Percentiles rank a stretch among this genome's conserved stretches.
Evolutionary conservation across 345 rosid species (phyloP).

Genomic region (Linum usitatissimum): DNA sequence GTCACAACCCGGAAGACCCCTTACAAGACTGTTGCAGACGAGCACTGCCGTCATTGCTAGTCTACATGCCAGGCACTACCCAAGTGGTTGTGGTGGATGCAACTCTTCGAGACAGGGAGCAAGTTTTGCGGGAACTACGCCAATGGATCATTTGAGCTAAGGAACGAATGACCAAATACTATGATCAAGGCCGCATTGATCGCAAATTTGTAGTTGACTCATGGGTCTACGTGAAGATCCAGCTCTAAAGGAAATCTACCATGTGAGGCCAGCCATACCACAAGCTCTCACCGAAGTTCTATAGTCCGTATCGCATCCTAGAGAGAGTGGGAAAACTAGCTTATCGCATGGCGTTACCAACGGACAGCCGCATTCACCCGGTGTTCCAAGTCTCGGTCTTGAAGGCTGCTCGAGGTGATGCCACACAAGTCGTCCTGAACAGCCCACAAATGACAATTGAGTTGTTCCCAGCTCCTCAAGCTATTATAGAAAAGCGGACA

Average conservation of each 20-base stretch:
- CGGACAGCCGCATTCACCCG: not conserved
- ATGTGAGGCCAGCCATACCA: not conserved
- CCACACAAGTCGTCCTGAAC: too few relatives aligned
- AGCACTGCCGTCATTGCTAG: not conserved
- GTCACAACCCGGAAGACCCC: not conserved
- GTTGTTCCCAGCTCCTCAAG: too few relatives aligned
- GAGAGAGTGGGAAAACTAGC: not conserved
- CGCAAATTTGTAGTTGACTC: not conserved
- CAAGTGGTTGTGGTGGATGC: not conserved
- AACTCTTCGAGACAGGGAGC: not conserved
- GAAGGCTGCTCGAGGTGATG: too few relatives aligned
- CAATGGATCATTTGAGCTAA: not conserved
- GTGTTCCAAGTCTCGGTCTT: too few relatives aligned
- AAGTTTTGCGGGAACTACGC: not conserved
- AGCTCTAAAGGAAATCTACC: not conserved
- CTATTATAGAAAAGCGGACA: too few relatives aligned
- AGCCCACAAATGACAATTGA: too few relatives aligned
- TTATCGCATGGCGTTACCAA: not conserved
- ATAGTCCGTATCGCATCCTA: not conserved
- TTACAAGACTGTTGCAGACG: not conserved
- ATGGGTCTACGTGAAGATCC: not conserved
- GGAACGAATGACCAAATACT: not conserved
- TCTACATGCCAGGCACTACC: not conserved
- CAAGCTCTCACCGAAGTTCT: not conserved
- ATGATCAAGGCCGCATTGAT: not conserved